These are phyloP conservation scores for Aspergillus aculeatus DNA, from an alignment of 2,329 filamentous ascomycete species.

Conservation along the genomic window DNA sequence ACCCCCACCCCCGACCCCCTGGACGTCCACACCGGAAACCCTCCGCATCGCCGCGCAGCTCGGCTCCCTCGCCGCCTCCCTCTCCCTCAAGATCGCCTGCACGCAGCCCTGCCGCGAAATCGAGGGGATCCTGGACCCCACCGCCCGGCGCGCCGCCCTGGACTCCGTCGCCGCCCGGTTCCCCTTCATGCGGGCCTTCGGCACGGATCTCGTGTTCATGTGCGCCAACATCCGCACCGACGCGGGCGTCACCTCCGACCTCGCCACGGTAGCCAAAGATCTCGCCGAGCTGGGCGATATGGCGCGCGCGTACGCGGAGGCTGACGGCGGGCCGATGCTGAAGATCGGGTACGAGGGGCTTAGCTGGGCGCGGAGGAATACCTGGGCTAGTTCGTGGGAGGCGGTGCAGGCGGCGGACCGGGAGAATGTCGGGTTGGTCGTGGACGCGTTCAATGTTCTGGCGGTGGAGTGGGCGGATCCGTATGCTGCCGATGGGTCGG, in stretches of 20 bases:
- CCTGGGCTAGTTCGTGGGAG: constrained; percentile 36
- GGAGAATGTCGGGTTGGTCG: constrained; percentile 32
- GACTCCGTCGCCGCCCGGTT: constrained; percentile 34
- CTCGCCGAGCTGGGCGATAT: constrained; percentile 34
- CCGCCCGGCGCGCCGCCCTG: constrained; percentile 24
- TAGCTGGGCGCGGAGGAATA: constrained; percentile 34
- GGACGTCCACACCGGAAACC: constrained; percentile 30
- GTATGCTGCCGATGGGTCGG: constrained; percentile 30
- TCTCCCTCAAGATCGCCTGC: constrained; percentile 34
- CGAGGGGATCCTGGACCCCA: constrained; percentile 31
- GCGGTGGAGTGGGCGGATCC: constrained; percentile 36
- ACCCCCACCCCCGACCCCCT: constrained; percentile 14
- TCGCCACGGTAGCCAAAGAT: too few species aligned
- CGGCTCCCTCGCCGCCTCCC: constrained; percentile 28
- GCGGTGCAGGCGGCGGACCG: constrained; percentile 33
- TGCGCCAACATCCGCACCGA: constrained; percentile 35
- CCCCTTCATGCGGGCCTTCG: constrained; percentile 37
- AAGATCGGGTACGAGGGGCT: constrained; percentile 35
- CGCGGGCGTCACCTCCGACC: constrained; percentile 29
- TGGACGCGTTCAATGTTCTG: constrained; percentile 35
- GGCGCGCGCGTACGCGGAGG: constrained; percentile 26
- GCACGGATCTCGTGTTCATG: constrained; percentile 37
- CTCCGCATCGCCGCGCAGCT: constrained; percentile 28
- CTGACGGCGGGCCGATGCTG: constrained; percentile 30
- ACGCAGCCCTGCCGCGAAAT: constrained; percentile 35